Evolutionary conservation across 495 filamentous ascomycete species (phyloP), one percentile per base, ranked within the genome.

Genomic region (Bathelium albidoporum): DNA sequence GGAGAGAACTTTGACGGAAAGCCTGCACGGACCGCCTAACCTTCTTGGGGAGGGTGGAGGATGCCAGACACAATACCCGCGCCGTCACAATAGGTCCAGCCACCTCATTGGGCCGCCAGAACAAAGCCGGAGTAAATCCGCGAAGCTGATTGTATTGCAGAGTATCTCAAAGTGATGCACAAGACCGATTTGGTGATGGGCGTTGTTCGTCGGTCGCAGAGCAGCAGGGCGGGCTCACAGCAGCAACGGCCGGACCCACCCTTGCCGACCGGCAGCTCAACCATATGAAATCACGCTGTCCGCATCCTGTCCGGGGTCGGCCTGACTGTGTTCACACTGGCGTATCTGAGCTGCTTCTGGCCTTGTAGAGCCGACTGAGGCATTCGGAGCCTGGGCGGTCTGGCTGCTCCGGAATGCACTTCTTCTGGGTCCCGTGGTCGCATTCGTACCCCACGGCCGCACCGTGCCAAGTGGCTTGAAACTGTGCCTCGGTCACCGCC

Each of bases 1-100:
- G 49, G 49, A 55, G 49, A 55, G 49, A 55, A 55, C 49, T 55
- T 55, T 55, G 49, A 55, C 49, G 49, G 49, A 55, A 55, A 55
- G 49, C 49, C 49, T 55, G 49, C 49, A 55, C 49, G 49, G 49
- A 55, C 49, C 49, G 49, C 49, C 49, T 55, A 55, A 55, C 49
- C 49, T 29, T 55, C 22, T 55, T 55, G 49, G 49, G 49, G 49
- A 55, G 49, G 49, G 49, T 55, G 49, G 49, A 55, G 49, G 49
- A 55, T 55, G 49, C 49, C 49, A 55, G 20, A 55, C 49, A 55
- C 49, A 55, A 55, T 9, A 20, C 20, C 49, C 22, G 24, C 12
- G 24, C 49, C 5, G 49, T 29, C 5, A 55, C 49, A 29, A 55
- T 29, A 9, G 4, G 22, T 24, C 49, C 49, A 55, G 49, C 49